A percentile compares a stretch with the other conserved stretches of the same genome.
phyloP scores from a whole-genome alignment of 768 basidiomycete species.

The Amanita polypyramis region DNA sequence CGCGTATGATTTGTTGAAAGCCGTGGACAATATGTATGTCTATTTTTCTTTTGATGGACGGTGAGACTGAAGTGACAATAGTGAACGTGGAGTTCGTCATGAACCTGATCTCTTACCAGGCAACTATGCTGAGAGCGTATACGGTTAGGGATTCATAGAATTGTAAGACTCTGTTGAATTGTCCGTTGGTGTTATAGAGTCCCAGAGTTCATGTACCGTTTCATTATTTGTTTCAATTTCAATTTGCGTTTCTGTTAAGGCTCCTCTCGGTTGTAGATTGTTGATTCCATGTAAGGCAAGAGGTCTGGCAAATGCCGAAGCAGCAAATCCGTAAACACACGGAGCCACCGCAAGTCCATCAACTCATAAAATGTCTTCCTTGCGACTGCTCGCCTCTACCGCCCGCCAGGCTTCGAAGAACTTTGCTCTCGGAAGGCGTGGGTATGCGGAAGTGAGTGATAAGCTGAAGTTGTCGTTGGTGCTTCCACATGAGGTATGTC shows the following conservation, averaged over 20 bases:
- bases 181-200: conserved; percentile 17
- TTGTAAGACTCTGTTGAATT: conserved; percentile 13
- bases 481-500: conserved; percentile 61
- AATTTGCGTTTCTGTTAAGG: too few species aligned
- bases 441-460: conserved; percentile 86
- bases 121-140: conserved; percentile 39
- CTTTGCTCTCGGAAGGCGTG: conserved; percentile 52
- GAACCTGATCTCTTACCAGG: conserved; percentile 56
- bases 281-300: too few species aligned
- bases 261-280: conserved; percentile 26
- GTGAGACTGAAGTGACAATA: conserved; percentile 16
- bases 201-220: conserved; percentile 26
- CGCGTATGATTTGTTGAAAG: conserved; percentile 86
- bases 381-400: conserved; percentile 59
- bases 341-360: conserved; percentile 17
- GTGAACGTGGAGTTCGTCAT: conserved; percentile 59
- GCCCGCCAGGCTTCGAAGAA: conserved; percentile 47
- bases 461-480: conserved; percentile 90
- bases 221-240: neutral
- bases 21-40: conserved; percentile 86
- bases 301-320: conserved; percentile 3
- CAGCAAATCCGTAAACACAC: conserved; percentile 31
- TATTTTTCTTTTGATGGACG: neutral
- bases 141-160: conserved; percentile 35
- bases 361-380: conserved; percentile 53